Conservation (phyloP, 176 grass and related monocot species). For the Alloteropsis semialata region DNA sequence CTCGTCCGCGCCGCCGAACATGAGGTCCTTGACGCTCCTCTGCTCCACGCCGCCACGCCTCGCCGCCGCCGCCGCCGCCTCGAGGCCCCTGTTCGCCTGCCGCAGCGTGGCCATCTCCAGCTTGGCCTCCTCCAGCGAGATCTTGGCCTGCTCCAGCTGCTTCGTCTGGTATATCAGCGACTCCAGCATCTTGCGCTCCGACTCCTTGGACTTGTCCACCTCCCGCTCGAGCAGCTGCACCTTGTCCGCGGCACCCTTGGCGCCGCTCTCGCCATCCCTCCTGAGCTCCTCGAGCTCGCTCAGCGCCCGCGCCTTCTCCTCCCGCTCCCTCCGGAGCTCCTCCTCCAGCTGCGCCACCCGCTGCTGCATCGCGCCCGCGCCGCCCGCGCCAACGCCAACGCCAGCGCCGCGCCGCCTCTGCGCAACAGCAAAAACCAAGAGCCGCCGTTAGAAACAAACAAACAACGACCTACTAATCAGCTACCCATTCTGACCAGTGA, state of each 20-base stretch:
- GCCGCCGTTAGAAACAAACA: neutral
- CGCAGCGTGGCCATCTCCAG: conserved; percentile 59
- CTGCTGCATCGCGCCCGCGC: conserved; percentile 40
- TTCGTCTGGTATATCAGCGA: conserved; percentile 81
- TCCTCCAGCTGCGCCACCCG: conserved; percentile 58
- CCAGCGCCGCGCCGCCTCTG: conserved; percentile 24
- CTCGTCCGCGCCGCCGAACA: conserved; percentile 55
- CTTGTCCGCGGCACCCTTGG: conserved; percentile 19
- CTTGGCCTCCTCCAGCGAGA: conserved; percentile 87
- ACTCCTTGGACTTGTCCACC: conserved; percentile 69
- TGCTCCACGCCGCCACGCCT: conserved; percentile 13
- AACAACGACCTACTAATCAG: neutral
- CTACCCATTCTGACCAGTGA: neutral
- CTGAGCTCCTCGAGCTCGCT: conserved; percentile 47
- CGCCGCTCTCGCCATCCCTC: neutral
- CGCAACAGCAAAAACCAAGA: neutral
- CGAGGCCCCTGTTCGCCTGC: conserved; percentile 31
- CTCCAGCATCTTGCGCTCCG: conserved; percentile 92
- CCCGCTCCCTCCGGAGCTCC: conserved; percentile 53
- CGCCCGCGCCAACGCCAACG: neutral
- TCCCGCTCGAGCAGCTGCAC: conserved; percentile 48
- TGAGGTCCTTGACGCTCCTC: conserved; percentile 40
- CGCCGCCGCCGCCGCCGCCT: neutral
- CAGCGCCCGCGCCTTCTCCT: conserved; percentile 48
- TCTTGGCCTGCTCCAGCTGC: conserved; percentile 91